Base-by-base conservation (phyloP, 2,329 filamentous ascomycete species). In the Colletotrichum sp. region DNA sequence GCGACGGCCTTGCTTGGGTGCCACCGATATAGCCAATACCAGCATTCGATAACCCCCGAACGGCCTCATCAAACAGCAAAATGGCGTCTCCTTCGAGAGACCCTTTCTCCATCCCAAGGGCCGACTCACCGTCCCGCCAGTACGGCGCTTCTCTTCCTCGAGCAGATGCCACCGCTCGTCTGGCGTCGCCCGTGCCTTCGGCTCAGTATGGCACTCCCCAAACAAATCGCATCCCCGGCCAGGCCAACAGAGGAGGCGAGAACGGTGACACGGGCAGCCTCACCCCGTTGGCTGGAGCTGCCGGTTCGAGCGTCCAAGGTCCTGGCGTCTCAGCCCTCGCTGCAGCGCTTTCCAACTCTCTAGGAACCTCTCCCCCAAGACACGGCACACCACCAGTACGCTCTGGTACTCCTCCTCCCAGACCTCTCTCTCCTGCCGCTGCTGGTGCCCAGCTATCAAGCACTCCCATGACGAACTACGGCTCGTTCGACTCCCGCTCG, bases 311-410 rank as follows among this genome's bases (percentile, higher is more conserved):
- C 66, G 86, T 92, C 9, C 91, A 93, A 8, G 95, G 95, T 1
- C 96, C 95, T 8, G 95, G 95, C 28, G 92, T 96, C 65, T 98
- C 96, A 30, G 96, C 96, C 76, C 91, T 99, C 71, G 96, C 96
- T 44, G 95, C 95, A 30, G 96, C 95, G n/a, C 87, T 98, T 78
- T 94, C 94, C 76, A 93, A 94, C 80, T 94, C 93, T 13, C 87
- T 94, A 49, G 94, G 93, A 77, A 90, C 91, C 65, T 93, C 93
- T 30, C 94, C 95, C 21, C 92, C 94, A 52, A 90, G 92, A 62
- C 92, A 93, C 79, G 94, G 93, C 65, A 94, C 92, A 4, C 92
- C 92, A 67, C 90, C 92, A 12, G 87, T 87, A 34, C 86, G 92
- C 72, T 84, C 92, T 55, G 86, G 89, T 59, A 94, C 93, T 62